phyloP scores from a whole-genome alignment of 1,284 basidiomycete species.

The Cystobasidium pallidum region DNA sequence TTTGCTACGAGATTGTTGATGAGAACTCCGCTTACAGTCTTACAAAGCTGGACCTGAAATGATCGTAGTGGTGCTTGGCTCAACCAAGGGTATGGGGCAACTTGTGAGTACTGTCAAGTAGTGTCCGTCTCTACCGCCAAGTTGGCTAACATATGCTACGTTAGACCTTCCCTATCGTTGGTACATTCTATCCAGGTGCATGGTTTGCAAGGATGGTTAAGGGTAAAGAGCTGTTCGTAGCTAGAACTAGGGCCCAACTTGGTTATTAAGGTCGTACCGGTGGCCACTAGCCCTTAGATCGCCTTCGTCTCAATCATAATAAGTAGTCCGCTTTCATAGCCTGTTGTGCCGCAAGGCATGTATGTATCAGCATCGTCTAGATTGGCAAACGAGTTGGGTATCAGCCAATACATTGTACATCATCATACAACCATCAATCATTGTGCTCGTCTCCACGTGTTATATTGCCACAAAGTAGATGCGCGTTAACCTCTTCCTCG shows the following conservation, averaged over 20 bases:
- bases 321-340: too few relatives aligned
- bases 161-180: slow-evolving; percentile 34
- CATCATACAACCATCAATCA: too few relatives aligned
- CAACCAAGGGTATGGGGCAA: slow-evolving; percentile 18
- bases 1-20: not conserved
- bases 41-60: slow-evolving; percentile 32
- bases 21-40: not conserved
- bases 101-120: slow-evolving; percentile 2
- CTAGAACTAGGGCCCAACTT: slow-evolving; percentile 17
- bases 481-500: too few relatives aligned
- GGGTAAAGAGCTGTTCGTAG: slow-evolving; percentile 40
- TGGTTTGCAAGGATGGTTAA: slow-evolving; percentile 41
- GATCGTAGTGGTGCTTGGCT: slow-evolving; percentile 27
- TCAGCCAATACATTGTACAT: too few relatives aligned
- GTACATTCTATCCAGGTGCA: slow-evolving; percentile 17
- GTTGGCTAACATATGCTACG: not conserved
- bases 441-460: too few relatives aligned
- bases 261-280: slow-evolving; percentile 16
- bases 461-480: too few relatives aligned
- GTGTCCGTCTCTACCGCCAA: not conserved
- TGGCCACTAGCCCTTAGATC: not conserved
- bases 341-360: too few relatives aligned
- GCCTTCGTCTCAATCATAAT: too few relatives aligned
- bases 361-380: too few relatives aligned
- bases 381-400: too few relatives aligned